Base-by-base conservation (phyloP, 352 stramenopile species). In the Phytophthora quininea region DNA sequence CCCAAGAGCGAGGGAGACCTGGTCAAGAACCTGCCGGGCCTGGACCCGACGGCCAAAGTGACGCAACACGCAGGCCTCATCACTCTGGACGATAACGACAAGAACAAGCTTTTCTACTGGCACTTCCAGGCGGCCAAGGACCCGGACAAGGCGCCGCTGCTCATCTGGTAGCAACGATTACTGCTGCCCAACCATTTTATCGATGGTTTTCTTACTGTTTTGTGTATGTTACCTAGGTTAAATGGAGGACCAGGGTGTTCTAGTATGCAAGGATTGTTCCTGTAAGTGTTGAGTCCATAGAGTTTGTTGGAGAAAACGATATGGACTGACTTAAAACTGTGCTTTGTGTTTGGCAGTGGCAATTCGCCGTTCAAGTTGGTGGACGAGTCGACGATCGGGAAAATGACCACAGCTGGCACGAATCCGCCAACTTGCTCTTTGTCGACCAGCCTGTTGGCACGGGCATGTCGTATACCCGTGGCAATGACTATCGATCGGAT, bases 171-270 rank as follows among this genome's bases (percentile, higher is more conserved):
- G 19, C 19, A 68, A 10, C 11, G 38, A 19, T 40, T 10, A 38
- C 6, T 6, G 19, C 9, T 37, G 9, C 8, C 11, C 37, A 6
- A 2, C 12, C 4, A 15, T 31, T 52, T 4, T 7, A 5, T 6
- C 19, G 27, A 33, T 53, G 24, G 9, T 37, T 42, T 51, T 59
- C 35, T 51, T 49, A 37, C 35, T n/a, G 10, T 45, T 15, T 33
- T 57, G 14, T 54, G 60, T 64, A 31, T 31, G 3, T 38, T 32
- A 40, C 42, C 4, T 54, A 92, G 84, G 86, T 58, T 96, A 4
- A 92, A 94, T 71, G 86, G 88, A 12, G 88, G 88, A 3, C 86
- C 88, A 10, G 88, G 88, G n/a, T 96, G 88, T 48, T 89, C 86
- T 7, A 94, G 88, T 65, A 84, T 93, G 71, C 79, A 94, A 48